Conservation (phyloP, 345 rosid species). For the Brassica incana region DNA sequence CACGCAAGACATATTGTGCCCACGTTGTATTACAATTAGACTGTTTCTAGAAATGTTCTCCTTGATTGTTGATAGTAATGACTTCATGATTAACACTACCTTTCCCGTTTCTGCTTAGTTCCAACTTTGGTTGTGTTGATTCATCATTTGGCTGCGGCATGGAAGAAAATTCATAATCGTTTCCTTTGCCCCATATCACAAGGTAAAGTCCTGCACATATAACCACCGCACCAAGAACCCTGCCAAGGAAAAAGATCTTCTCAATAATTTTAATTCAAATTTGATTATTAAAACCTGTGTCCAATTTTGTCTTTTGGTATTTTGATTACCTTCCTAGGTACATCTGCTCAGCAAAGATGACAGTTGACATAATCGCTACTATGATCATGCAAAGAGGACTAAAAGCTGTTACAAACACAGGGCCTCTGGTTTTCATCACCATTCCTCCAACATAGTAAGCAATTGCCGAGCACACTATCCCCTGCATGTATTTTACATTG, state of each 20-base stretch:
- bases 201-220: constrained; percentile 77
- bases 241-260: constrained; percentile 25
- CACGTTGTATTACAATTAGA: not conserved
- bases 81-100: constrained; percentile 39
- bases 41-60: constrained; percentile 24
- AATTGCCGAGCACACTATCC: constrained; percentile 72
- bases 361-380: constrained; percentile 69
- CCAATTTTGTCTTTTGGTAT: not conserved
- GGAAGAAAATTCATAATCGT: constrained; percentile 49
- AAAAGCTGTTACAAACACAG: constrained; percentile 88
- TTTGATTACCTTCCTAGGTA: constrained; percentile 73
- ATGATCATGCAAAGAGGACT: constrained; percentile 78
- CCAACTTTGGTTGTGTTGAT: constrained; percentile 34
- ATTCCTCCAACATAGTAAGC: constrained; percentile 77
- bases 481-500: constrained; percentile 51
- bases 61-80: constrained; percentile 29
- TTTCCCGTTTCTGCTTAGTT: constrained; percentile 12
- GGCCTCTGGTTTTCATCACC: constrained; percentile 80
- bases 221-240: constrained; percentile 76
- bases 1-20: not conserved
- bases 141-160: constrained; percentile 10
- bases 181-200: constrained; percentile 85
- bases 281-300: not conserved
- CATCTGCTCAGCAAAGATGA: constrained; percentile 79
- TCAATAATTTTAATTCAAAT: not conserved